Evolutionary conservation across 129 eudicot species (phyloP).

Genomic region (Tagetes erecta): DNA sequence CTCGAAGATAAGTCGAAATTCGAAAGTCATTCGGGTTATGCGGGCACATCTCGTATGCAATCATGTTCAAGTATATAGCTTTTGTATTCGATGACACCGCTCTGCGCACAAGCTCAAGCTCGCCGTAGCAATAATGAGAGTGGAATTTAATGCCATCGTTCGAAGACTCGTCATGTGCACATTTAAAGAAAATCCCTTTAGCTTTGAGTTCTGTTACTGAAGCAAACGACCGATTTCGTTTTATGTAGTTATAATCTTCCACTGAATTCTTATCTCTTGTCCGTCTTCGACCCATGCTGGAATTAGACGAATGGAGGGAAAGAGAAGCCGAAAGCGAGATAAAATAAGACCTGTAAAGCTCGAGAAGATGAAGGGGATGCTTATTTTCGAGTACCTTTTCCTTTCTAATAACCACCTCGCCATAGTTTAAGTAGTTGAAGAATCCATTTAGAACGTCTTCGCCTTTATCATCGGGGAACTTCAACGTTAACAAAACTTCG

Average conservation of each 20-base stretch:
- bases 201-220: conserved; percentile 37
- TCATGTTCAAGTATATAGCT: conserved; percentile 35
- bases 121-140: conserved; percentile 26
- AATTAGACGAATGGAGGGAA: background rate
- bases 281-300: conserved; percentile 12
- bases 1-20: conserved; percentile 30
- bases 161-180: background rate
- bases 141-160: conserved; percentile 33
- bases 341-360: conserved; percentile 38
- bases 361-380: conserved; percentile 38
- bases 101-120: conserved; percentile 31
- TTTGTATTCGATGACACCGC: conserved; percentile 22
- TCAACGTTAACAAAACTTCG: conserved; percentile 19
- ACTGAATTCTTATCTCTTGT: background rate
- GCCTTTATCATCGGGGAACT: conserved; percentile 31
- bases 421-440: conserved; percentile 35
- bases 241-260: conserved; percentile 20
- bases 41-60: conserved; percentile 44
- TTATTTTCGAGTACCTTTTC: conserved; percentile 25
- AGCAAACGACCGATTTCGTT: conserved; percentile 33
- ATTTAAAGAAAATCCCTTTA: conserved; percentile 29
- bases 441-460: conserved; percentile 24
- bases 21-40: conserved; percentile 33
- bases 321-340: conserved; percentile 9
- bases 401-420: conserved; percentile 17